Evolutionary conservation across 495 filamentous ascomycete species (phyloP).

Genomic region (Lepidopterella palustris): DNA sequence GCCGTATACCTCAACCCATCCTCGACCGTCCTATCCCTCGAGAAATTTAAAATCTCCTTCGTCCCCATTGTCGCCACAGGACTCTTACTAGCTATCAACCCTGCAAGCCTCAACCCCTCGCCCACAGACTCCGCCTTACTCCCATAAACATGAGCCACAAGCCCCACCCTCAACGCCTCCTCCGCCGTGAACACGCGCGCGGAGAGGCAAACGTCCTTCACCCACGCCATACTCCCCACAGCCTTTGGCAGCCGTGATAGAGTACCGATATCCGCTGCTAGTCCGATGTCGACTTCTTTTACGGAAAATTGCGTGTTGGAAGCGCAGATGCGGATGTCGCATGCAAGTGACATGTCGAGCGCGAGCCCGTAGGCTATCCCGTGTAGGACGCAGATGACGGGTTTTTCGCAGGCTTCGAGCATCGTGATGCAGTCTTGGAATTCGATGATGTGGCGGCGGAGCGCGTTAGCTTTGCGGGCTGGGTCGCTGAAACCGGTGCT

Average conservation of each 20-base stretch:
- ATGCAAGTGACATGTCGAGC: constrained; percentile 71
- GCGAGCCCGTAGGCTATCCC: constrained; percentile 75
- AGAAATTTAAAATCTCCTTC: constrained; percentile 86
- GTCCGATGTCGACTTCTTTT: constrained; percentile 92
- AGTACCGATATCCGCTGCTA: constrained; percentile 91
- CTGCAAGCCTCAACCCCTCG: constrained; percentile 57
- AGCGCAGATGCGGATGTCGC: constrained; percentile 73
- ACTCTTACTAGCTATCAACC: constrained; percentile 69
- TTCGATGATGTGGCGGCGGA: constrained; percentile 62
- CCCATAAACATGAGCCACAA: constrained; percentile 70
- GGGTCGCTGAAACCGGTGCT: neutral
- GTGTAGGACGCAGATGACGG: constrained; percentile 79
- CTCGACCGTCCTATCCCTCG: constrained; percentile 66
- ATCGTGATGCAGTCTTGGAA: constrained; percentile 73
- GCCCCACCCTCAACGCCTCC: constrained; percentile 76
- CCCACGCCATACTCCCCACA: constrained; percentile 72
- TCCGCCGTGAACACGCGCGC: constrained; percentile 69
- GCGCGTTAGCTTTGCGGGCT: constrained; percentile 46
- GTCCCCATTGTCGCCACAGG: constrained; percentile 89
- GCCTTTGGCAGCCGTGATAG: constrained; percentile 78
- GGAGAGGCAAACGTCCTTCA: constrained; percentile 81
- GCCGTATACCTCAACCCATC: constrained; percentile 79
- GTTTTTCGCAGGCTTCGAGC: constrained; percentile 86
- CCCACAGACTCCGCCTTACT: constrained; percentile 26
- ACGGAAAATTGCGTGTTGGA: constrained; percentile 62